These are phyloP conservation scores for Onygenales sp. DNA, from an alignment of 2,329 filamentous ascomycete species.

Conservation along the genomic window DNA sequence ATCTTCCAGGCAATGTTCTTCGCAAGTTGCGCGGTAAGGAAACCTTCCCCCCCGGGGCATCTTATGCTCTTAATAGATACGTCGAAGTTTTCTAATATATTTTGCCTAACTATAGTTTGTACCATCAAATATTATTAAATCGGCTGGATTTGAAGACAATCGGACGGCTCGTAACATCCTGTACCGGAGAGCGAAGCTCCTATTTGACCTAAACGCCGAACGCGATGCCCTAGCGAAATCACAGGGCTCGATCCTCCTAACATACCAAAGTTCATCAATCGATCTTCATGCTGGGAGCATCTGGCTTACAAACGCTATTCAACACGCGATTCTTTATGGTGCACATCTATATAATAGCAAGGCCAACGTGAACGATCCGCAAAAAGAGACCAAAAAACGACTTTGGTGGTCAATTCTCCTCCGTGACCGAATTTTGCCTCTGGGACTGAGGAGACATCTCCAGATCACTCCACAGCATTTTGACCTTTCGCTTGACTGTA, in stretches of 20 bases:
- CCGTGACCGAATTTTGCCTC: constrained; percentile 41
- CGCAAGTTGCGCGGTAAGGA: constrained; percentile 28
- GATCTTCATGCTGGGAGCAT: constrained; percentile 21
- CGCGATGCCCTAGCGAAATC: constrained; percentile 16
- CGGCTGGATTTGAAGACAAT: constrained; percentile 33
- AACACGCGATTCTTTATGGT: constrained; percentile 40
- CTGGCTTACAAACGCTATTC: constrained; percentile 43
- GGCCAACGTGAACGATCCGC: constrained; percentile 29
- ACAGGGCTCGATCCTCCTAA: constrained; percentile 23
- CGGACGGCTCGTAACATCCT: constrained; percentile 36
- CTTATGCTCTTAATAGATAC: not conserved
- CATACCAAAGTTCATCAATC: constrained; percentile 31
- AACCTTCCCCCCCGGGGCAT: constrained; percentile 18
- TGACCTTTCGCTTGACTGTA: constrained; percentile 30
- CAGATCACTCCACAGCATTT: constrained; percentile 42
- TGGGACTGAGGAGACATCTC: constrained; percentile 43
- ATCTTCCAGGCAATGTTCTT: constrained; percentile 23
- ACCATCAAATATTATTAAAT: constrained; percentile 34
- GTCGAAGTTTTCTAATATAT: constrained; percentile 10
- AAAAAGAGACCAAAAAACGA: constrained; percentile 35
- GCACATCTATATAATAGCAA: constrained; percentile 38
- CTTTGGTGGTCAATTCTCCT: constrained; percentile 49
- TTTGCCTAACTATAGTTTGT: constrained; percentile 34
- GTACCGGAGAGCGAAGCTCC: constrained; percentile 35
- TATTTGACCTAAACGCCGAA: constrained; percentile 23